Evolutionary conservation across 805 yeast species (phyloP), one percentile per base, ranked within the genome.

Genomic region (Pichia membranifaciens): DNA sequence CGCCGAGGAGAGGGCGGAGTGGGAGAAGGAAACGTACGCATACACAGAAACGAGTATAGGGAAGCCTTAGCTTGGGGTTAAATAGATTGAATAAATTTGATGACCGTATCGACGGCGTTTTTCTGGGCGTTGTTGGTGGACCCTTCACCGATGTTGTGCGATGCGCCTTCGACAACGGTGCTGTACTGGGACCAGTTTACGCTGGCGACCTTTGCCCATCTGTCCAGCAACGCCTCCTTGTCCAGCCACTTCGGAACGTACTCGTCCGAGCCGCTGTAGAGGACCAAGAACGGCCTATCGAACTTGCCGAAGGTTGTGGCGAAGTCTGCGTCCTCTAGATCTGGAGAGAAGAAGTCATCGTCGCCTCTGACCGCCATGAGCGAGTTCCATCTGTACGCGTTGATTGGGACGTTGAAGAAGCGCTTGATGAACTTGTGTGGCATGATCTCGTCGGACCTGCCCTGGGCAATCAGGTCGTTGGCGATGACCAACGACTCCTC

Each of bases 351-450:
- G 59, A 46, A 87, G 65, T 87, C 96, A 58, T 87, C 96, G 56
- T 82, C 91, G 2, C 95, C 95, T 18, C 78, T 69, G 5, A 62
- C 63, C 9, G 68, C 61, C 25, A 73, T 64, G 37, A 87, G 65
- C 0, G 95, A 82, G 35, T 82, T 62, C 79, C 87, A 87, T 56
- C 96, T 73, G 53, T 81, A 75, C 0, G 89, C 91, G 34, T 76
- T 73, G 13, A 81, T 71, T 1, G 91, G 88, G 1, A 82, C 72
- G n/a, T 66, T 69, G 32, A 78, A 71, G 44, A 76, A 68, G 3
- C 64, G 46, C 23, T 74, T 69, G 16, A 74, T 55, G 54, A 70
- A 81, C 46, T 71, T 71, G 3, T 61, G 55, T 1, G 90, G 82
- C 50, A 87, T 63, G 4, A 84, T 53, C 34, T 78, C 74, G 2